These are phyloP conservation scores for Colletotrichum euphorbiae DNA, from an alignment of 2,329 filamentous ascomycete species.

Conservation along the genomic window DNA sequence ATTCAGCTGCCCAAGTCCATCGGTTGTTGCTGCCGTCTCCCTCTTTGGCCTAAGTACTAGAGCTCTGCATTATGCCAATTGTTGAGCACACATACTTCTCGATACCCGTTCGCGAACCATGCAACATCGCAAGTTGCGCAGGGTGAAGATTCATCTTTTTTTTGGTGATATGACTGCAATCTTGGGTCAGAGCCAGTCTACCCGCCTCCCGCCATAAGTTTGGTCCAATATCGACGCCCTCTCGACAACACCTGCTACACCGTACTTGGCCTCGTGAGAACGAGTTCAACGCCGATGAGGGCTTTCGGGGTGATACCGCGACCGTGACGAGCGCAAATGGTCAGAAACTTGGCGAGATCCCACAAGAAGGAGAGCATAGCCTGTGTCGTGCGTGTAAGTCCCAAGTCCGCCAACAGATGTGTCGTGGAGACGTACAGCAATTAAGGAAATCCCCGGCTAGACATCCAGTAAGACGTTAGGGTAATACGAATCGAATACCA, in stretches of 20 bases:
- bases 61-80: no score
- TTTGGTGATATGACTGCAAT: no score
- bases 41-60: no score
- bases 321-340: conserved; percentile 42
- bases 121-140: no score
- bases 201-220: no score
- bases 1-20: background rate
- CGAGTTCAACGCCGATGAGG: conserved; percentile 45
- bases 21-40: background rate
- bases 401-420: background rate
- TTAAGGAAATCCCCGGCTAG: conserved; percentile 8
- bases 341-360: conserved; percentile 45
- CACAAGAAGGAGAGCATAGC: conserved; percentile 39
- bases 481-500: conserved; percentile 1
- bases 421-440: conserved; percentile 15
- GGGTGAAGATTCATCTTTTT: no score
- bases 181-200: no score
- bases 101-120: no score
- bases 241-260: no score
- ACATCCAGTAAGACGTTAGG: background rate
- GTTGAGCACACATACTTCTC: no score
- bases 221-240: no score
- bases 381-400: conserved; percentile 14
- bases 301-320: conserved; percentile 45
- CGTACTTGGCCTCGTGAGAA: conserved; percentile 32